phyloP scores from a whole-genome alignment of 305 asterid species.

The Solanum aculeatissimum region DNA sequence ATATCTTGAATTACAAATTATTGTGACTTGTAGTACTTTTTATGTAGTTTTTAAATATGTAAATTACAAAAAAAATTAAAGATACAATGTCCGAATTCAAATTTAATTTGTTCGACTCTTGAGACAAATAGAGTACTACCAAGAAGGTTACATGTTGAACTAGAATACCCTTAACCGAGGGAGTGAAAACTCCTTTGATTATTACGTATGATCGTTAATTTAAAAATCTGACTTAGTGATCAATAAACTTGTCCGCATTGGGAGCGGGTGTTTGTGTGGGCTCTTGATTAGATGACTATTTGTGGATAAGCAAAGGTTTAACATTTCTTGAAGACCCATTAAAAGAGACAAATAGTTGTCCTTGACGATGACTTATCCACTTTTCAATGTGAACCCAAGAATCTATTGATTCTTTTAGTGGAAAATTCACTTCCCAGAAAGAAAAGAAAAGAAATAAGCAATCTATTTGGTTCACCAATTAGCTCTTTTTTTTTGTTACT shows the following conservation, averaged over 20 bases:
- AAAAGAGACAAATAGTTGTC: not conserved
- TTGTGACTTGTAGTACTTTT: too few relatives aligned
- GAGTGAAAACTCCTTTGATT: too few relatives aligned
- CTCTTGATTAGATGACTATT: not conserved
- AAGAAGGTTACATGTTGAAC: too few relatives aligned
- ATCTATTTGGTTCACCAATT: not conserved
- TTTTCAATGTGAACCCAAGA: not conserved
- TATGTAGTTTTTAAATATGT: too few relatives aligned
- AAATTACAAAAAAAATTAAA: too few relatives aligned
- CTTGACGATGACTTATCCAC: not conserved
- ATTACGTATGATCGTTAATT: not conserved
- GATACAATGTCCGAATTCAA: too few relatives aligned
- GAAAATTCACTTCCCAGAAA: not conserved
- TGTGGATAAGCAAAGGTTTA: not conserved
- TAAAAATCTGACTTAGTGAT: not conserved
- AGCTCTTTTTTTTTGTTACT: not conserved
- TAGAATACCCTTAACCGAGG: too few relatives aligned
- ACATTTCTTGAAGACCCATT: not conserved
- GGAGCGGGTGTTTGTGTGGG: not conserved
- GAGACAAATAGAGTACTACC: too few relatives aligned
- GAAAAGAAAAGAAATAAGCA: not conserved
- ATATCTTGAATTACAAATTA: too few relatives aligned
- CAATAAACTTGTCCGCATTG: not conserved
- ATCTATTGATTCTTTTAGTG: not conserved
- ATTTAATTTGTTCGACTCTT: too few relatives aligned